Base-by-base conservation (phyloP, 2,329 filamentous ascomycete genomes). In the Plenodomus lindquistii region DNA sequence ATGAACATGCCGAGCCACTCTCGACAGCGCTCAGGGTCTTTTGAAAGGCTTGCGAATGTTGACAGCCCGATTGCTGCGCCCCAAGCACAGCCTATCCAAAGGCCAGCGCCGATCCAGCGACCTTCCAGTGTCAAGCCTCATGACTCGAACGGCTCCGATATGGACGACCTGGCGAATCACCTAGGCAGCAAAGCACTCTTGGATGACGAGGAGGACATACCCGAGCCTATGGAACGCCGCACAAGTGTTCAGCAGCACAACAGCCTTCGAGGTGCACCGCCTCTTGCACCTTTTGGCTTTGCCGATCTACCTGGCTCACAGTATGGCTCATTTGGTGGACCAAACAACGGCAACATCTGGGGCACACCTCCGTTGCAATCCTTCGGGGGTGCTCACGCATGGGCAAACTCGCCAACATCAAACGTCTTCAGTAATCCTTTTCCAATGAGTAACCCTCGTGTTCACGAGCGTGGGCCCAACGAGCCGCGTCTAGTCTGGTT, bases 111-210 rank as follows among this genome's bases (percentile, higher is more conserved):
- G 1, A 97, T 97, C 55, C 90, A 93, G 54, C 84, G 91, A 27
- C 93, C 94, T 0, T 86, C 86, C 15, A 96, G 91, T 69, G 84
- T 81, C 9, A 79, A 80, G 53, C 81, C 82, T 45, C 80, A 80
- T 36, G 73, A 77, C 17, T 7, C 27, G 11, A 66, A 69, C 49
- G 62, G 51, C 2, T 78, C 80, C 20, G 85, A 87, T 46, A 77
- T 91, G 17, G 90, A 93, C 46, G 84, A 89, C 40, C 75, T 89
- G 45, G 87, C 85, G 54, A 83, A 87, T 52, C 91, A 94, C 61
- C 80, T 99, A 20, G 94, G 94, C 11, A 97, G 93, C 72, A 92
- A 91, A 62, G 94, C 92, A 11, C 78, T 99, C 11, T 78, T 97
- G 36, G 85, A 86, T 54, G 85, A 87, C 52, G 67, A 62, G 7